phyloP scores from a whole-genome alignment of 1,284 basidiomycete species.

The Cerrena zonata region DNA sequence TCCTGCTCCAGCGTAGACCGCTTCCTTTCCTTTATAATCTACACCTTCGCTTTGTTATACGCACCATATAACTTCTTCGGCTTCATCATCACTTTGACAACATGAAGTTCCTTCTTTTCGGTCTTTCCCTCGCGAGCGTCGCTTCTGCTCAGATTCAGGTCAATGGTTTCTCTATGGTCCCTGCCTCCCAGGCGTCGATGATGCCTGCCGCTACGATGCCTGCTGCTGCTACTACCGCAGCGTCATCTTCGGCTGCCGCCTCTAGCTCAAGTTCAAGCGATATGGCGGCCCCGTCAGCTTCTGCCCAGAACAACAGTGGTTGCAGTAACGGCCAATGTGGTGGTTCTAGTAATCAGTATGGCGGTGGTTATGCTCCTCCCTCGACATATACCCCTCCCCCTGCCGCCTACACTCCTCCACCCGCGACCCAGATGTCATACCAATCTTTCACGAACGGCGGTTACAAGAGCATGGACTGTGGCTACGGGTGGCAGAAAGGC shows the following conservation, averaged over 20 bases:
- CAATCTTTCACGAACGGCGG: conserved; percentile 53
- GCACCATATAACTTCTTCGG: conserved; percentile 19
- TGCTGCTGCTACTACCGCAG: conserved; percentile 13
- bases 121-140: conserved; percentile 51
- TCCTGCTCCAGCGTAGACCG: conserved; percentile 60
- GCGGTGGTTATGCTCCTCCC: conserved; percentile 9
- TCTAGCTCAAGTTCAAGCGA: conserved; percentile 11
- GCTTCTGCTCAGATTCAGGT: conserved; percentile 50
- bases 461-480: conserved; percentile 58
- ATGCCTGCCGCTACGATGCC: conserved; percentile 6
- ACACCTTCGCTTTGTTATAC: conserved; percentile 31
- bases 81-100: conserved; percentile 21
- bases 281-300: conserved; percentile 15
- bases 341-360: conserved; percentile 8
- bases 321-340: conserved; percentile 5
- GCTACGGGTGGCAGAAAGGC: conserved; percentile 57
- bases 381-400: conserved; percentile 25
- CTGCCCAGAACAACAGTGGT: conserved; percentile 6
- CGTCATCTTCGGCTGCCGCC: conserved; percentile 12
- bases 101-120: conserved; percentile 59
- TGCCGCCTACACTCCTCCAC: conserved; percentile 39
- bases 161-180: conserved; percentile 46
- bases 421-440: conserved; percentile 46
- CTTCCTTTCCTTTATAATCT: conserved; percentile 42
- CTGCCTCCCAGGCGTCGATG: conserved; percentile 10